Conservation (phyloP, 2,329 filamentous ascomycete species). For the Aspergillus sp. region DNA sequence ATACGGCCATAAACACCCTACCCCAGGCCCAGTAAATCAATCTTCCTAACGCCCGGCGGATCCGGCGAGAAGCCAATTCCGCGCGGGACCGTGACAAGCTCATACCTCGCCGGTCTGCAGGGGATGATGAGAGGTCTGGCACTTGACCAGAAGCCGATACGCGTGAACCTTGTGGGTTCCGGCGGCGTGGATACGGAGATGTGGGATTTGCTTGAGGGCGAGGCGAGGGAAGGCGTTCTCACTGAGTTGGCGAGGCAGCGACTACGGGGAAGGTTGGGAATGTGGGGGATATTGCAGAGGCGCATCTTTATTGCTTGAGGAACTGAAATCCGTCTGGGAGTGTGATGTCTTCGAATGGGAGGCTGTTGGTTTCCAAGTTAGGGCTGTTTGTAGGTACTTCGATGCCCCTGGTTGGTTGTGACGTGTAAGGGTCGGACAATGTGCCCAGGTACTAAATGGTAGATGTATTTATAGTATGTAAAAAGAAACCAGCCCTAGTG, state of each 20-base stretch:
- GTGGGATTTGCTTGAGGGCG: conserved; percentile 22
- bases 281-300: conserved; percentile 48
- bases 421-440: background rate
- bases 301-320: conserved; percentile 51
- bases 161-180: conserved; percentile 49
- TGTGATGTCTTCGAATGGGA: conserved; percentile 40
- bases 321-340: conserved; percentile 46
- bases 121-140: conserved; percentile 44
- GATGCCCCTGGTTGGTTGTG: background rate
- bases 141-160: conserved; percentile 47
- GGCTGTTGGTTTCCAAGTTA: background rate
- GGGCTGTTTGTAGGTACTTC: background rate
- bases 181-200: conserved; percentile 49
- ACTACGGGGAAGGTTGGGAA: conserved; percentile 30
- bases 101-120: conserved; percentile 27
- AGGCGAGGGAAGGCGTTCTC: conserved; percentile 23
- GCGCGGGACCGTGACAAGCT: background rate
- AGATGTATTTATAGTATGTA: no score
- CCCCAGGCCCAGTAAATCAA: background rate
- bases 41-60: background rate
- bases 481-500: no score
- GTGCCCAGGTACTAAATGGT: background rate
- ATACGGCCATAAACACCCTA: conserved; percentile 20
- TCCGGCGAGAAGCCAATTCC: background rate
- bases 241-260: conserved; percentile 30